Conservation (phyloP, 164 flowering plant genomes). For the Tetracentron sinense region DNA sequence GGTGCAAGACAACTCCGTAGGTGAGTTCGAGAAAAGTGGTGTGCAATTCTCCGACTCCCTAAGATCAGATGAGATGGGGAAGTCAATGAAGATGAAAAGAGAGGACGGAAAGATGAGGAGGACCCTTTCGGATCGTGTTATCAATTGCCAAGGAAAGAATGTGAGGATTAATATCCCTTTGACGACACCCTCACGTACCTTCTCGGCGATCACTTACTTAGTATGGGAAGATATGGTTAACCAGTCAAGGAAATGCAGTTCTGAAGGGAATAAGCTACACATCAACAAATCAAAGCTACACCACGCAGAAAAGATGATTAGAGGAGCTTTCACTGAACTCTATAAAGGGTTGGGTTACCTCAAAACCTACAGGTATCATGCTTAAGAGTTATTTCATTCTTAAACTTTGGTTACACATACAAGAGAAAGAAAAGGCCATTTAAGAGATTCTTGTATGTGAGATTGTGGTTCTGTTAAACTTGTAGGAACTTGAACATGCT, state of each 20-base stretch:
- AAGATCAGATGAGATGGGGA: slow-evolving; percentile 40
- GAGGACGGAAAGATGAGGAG: slow-evolving; percentile 50
- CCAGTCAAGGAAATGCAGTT: slow-evolving; percentile 60
- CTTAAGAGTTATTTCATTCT: neutral
- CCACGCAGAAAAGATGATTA: slow-evolving; percentile 94
- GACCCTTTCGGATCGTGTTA: slow-evolving; percentile 39
- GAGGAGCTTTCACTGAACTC: slow-evolving; percentile 77
- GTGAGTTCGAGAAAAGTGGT: slow-evolving; percentile 42
- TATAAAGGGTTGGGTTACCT: slow-evolving; percentile 87
- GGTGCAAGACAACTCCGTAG: slow-evolving; percentile 31
- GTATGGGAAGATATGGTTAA: slow-evolving; percentile 72
- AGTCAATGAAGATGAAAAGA: slow-evolving; percentile 37
- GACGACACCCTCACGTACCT: slow-evolving; percentile 73
- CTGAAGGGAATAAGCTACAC: slow-evolving; percentile 51
- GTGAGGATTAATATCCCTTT: slow-evolving; percentile 72
- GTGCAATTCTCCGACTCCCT: slow-evolving; percentile 35
- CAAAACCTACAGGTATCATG: slow-evolving; percentile 72
- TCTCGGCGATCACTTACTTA: slow-evolving; percentile 70
- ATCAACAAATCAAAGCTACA: slow-evolving; percentile 74
- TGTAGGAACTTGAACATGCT: no score
- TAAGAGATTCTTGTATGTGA: no score
- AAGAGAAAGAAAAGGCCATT: no score
- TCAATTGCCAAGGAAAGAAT: slow-evolving; percentile 75
- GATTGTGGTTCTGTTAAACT: no score
- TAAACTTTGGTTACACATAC: neutral